A percentile compares a stretch with the other conserved stretches of the same genome.
Evolutionary conservation across 2,329 filamentous ascomycete species (phyloP).

Genomic region (Passalora sequoiae): DNA sequence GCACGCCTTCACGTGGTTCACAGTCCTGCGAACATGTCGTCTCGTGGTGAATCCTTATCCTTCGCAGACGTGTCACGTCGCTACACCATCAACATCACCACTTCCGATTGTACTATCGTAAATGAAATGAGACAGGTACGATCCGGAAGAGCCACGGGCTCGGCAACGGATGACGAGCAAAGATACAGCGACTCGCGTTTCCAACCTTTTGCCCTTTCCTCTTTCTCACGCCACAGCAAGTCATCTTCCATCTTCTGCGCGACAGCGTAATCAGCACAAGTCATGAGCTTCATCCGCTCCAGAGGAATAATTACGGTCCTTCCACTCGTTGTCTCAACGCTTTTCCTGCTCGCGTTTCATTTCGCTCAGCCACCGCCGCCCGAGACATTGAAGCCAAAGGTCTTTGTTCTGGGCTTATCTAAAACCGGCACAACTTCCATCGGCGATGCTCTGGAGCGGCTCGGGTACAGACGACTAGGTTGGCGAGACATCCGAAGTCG

Average conservation of each 20-base stretch:
- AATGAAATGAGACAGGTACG: too few relatives aligned
- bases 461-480: conserved; percentile 30
- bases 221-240: not conserved
- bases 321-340: not conserved
- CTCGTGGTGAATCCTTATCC: not conserved
- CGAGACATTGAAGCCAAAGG: conserved; percentile 25
- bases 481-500: conserved; percentile 32
- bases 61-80: not conserved
- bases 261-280: not conserved
- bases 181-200: too few relatives aligned
- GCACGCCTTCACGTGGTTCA: not conserved
- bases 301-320: not conserved
- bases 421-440: conserved; percentile 31
- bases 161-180: too few relatives aligned
- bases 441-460: conserved; percentile 28
- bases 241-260: not conserved
- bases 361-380: conserved; percentile 23
- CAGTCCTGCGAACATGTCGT: too few relatives aligned
- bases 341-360: conserved; percentile 17
- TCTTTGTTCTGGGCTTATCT: conserved; percentile 31
- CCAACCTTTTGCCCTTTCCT: not conserved
- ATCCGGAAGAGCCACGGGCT: too few relatives aligned
- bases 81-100: too few relatives aligned
- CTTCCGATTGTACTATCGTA: too few relatives aligned
- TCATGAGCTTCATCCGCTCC: not conserved